Base-by-base conservation (phyloP, 345 rosid genomes). In the Citrus australasica region DNA sequence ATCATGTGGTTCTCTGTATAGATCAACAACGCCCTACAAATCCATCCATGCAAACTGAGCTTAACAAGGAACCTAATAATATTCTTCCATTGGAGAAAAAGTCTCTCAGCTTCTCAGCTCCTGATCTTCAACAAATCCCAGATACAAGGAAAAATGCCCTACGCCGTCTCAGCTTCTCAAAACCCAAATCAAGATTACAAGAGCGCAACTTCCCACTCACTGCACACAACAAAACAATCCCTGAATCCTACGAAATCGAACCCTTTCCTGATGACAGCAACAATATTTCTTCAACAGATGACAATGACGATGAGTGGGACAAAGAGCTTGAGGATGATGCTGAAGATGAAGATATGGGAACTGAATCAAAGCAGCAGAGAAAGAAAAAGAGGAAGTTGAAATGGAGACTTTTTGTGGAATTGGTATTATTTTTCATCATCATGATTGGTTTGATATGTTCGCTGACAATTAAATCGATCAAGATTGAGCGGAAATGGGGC, bases 161-260 rank as follows among this genome's bases (percentile, higher is more conserved):
- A 59, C 83, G 53, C 67, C 80, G 78, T 56, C 85, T 85, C 69
- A 69, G 76, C 81, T 79, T 89, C 79, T 82, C 90, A 63, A 89
- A 84, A 74, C 85, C 92, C 73, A 87, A 72, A 83, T 75, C 92
- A 32, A 87, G 92, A 53, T 87, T 87, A 64, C 68, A 78, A 7
- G 92, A 89, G 70, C 21, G 67, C 19, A 72, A 27, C 16, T 17
- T 5, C 16, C 58, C 65, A 72, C n/a, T 80, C 73, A 59, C 69
- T 53, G 14, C 48, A 72, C 19, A n/a, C 63, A 53, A 17, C 61
- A 80, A 65, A 77, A 5, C 78, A 55, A 30, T 65, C 76, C 69
- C 69, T 2, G 77, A 35, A 68, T 10, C 69, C 6, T 55, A 76
- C 16, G 82, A 81, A 5, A 42, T 40, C 24, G 75, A 73, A 28